Evolutionary conservation across 1,284 basidiomycete genomes (phyloP), one percentile per base, ranked within the genome.

Genomic region (Lignosus rhinocerotis): DNA sequence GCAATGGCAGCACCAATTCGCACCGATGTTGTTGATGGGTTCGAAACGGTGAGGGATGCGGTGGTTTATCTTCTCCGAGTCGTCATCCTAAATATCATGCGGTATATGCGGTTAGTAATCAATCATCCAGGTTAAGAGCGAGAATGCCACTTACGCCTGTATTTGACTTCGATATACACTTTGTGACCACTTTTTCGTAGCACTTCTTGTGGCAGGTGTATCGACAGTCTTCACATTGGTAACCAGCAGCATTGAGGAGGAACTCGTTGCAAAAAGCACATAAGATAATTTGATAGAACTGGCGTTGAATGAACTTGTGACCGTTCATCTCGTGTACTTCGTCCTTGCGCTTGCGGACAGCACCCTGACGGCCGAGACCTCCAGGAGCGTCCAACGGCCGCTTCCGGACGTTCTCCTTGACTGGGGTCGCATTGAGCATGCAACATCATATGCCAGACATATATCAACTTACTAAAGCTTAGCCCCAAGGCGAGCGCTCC

Each of bases 1-100:
- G 75, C 97, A 99, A 74, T 99, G 97, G 74, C 96, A 99, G 76
- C 97, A 99, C 97, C 97, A 99, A 72, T 97, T 98, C 25, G 97
- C 93, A 49, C 94, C 93, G 61, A 99, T 90, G 73, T 98, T 99
- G 66, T 96, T 98, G 72, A 98, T 88, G 32, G 95, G 90, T 70
- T 96, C 94, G 79, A 99, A 99, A 25, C 97, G 91, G 76, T 99
- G 97, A 47, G 97, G 97, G 69, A 99, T 99, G 56, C 97, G 92
- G 76, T 99, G 96, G 70, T 99, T 99, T 74, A 99, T 95, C 79
- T 98, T 98, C 76, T 98, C 96, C 75, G 94, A 96, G 75, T 99
- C 96, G 58, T 88, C 92, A 67, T 98, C 94, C 92, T 55, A 53
- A 55, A 59, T 60, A 58, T 94, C 66, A 53, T 53, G 36, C 36